phyloP scores from a whole-genome alignment of 1,284 basidiomycete species.

The Trichosporon coremiiforme region DNA sequence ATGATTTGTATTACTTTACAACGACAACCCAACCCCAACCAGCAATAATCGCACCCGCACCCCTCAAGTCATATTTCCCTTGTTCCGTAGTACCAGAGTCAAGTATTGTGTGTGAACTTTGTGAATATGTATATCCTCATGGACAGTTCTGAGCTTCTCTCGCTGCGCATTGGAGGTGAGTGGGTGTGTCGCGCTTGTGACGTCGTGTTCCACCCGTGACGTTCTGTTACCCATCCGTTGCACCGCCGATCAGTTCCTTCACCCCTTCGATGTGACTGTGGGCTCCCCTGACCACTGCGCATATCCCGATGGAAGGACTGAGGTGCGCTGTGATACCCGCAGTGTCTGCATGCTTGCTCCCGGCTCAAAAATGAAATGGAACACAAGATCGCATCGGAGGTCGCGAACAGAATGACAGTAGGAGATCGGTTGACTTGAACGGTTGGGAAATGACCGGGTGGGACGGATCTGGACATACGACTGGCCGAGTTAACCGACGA shows the following conservation, averaged over 20 bases:
- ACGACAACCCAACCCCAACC: background rate
- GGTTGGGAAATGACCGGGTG: background rate
- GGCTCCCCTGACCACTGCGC: background rate
- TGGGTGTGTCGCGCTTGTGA: background rate
- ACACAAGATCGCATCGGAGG: background rate
- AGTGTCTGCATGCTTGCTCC: background rate
- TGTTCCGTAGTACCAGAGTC: background rate
- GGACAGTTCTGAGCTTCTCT: background rate
- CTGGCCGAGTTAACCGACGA: constrained; percentile 14
- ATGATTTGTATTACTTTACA: background rate
- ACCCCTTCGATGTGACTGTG: background rate
- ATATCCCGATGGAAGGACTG: background rate
- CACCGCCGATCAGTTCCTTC: background rate
- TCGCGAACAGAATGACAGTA: background rate
- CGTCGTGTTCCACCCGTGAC: background rate
- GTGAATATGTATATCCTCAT: constrained; percentile 7
- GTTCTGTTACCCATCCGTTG: background rate
- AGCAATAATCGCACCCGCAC: background rate
- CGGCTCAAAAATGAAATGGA: background rate
- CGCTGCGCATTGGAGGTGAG: background rate
- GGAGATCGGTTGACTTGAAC: background rate
- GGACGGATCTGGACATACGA: background rate
- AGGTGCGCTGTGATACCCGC: constrained; percentile 2
- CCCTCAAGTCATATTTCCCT: background rate
- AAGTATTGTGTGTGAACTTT: background rate